Percentiles rank a stretch among this genome's conserved stretches.
These are phyloP conservation scores for Penicillium sp. DNA, from an alignment of 2,329 filamentous ascomycete species.

Conservation along the genomic window DNA sequence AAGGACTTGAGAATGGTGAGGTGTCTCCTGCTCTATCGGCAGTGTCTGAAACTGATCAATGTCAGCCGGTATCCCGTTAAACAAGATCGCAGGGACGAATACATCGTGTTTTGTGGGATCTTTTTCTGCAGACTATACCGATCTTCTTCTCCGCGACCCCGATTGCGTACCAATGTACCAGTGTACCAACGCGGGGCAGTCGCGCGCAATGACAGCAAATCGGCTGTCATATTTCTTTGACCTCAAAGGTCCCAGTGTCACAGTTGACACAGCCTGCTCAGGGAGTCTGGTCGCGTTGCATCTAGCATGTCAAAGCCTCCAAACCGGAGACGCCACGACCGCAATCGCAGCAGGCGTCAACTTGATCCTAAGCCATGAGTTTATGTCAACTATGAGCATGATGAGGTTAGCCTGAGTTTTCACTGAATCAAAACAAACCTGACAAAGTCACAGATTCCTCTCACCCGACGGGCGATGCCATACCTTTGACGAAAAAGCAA, in stretches of 20 bases:
- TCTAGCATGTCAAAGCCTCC: constrained; percentile 31
- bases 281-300: constrained; percentile 35
- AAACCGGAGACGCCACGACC: constrained; percentile 22
- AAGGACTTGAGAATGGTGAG: constrained; percentile 32
- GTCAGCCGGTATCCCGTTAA: constrained; percentile 30
- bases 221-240: constrained; percentile 37
- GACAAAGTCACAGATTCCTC: constrained; percentile 19
- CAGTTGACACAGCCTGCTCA: constrained; percentile 39
- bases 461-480: constrained; percentile 32
- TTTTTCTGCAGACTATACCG: constrained; percentile 31
- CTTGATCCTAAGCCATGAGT: constrained; percentile 28
- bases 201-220: constrained; percentile 30
- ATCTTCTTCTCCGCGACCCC: constrained; percentile 32
- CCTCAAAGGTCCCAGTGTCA: constrained; percentile 34
- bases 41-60: background rate
- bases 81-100: constrained; percentile 25
- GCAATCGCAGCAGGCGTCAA: constrained; percentile 30
- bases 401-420: constrained; percentile 10
- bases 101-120: constrained; percentile 34
- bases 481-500: constrained; percentile 42
- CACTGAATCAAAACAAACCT: background rate
- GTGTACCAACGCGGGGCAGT: constrained; percentile 29
- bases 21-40: background rate
- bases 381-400: constrained; percentile 28
- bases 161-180: constrained; percentile 28